Evolutionary conservation across 2,329 filamentous ascomycete genomes (phyloP), one percentile per base, ranked within the genome.

Genomic region (Aureobasidium sp.): DNA sequence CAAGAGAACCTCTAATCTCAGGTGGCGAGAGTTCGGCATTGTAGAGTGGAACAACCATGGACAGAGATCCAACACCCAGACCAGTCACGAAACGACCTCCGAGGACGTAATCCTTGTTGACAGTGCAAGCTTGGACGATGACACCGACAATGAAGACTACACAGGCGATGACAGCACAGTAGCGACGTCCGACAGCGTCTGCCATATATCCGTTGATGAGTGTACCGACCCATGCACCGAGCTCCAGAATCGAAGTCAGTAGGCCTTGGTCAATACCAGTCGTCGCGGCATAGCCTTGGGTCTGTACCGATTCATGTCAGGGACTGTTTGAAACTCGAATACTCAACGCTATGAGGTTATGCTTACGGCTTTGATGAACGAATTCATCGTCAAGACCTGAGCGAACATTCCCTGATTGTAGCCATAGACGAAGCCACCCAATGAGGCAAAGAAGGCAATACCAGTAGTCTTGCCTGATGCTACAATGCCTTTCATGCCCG

Each of bases 51-150:
- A 84, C 79, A 41, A 85, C 83, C 71, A 83, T 84, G 1, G 80
- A 81, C 11, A 88, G 67, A 29, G 78, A 79, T 59, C 84, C 84
- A 16, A 88, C 82, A 16, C 82, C 84, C 68, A 87, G 80, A 39
- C 66, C 70, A 34, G 84, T 86, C 57, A 88, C 74, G 61, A 88
- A 87, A 14, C 84, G 76, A 3, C 85, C 85, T 19, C 75, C 84
- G 1, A 88, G 71, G 57, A 88, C 86, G 2, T 76, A 72, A 30
- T 78, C 70, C 52, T 77, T 74, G 0, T 63, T 60, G 38, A 81
- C 74, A 0, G 83, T 78, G 1, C 78, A 81, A 1, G 79, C 76
- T 65, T 88, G 85, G 3, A 88, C 70, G 8, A 86, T 66, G 10
- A 86, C 82, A 29, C 85, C 85, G 1, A 88, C 34, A 5, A 29